Base-by-base conservation (phyloP, 2,329 filamentous ascomycete genomes). In the Ophioceras dolichostomum region DNA sequence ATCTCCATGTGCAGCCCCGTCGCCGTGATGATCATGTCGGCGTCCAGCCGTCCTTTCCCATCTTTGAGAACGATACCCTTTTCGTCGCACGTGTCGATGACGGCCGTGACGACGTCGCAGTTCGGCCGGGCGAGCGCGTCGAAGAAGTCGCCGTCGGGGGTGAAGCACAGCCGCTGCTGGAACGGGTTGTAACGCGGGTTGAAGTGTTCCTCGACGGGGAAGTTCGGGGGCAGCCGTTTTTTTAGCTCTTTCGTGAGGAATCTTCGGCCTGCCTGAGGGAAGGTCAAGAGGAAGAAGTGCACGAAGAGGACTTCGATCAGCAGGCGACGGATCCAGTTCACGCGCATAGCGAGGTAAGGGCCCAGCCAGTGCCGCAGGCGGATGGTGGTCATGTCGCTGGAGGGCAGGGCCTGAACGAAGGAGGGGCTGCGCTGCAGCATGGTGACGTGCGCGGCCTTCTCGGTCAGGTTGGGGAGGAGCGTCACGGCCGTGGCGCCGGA, bases 401-500 rank as follows among this genome's bases (percentile, higher is more conserved):
- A 62, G 0, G 68, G 58, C 2, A 75, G 47, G n/a, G 70, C 61
- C 32, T 81, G 46, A 39, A 88, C 67, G 49, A 84, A 88, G 1
- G 69, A 71, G 0, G 86, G 86, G 32, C 77, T 85, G 39, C 86
- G 75, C 58, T 93, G 85, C 3, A 93, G 67, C 73, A 89, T 85
- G 2, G 83, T 89, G 20, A 87, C 76, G 12, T 72, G 68, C 5
- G 58, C 59, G 5, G 81, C 83, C 28, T 68, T 72, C 31, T 80
- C 60, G 1, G 76, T 73, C 32, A 93, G 58, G 33, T 67, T 71
- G 1, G 85, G 86, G 3, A 93, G 55, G 1, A 94, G 65, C 0
- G 85, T 91, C 34, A 89, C 60, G 6, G 84, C 80, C 0, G 86
- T 93, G 3, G 85, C 85, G 7, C 86, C 86, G 13, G 73, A 80